phyloP scores from a whole-genome alignment of 805 yeast genomes.

The Diddensiella caesifluorescens region DNA sequence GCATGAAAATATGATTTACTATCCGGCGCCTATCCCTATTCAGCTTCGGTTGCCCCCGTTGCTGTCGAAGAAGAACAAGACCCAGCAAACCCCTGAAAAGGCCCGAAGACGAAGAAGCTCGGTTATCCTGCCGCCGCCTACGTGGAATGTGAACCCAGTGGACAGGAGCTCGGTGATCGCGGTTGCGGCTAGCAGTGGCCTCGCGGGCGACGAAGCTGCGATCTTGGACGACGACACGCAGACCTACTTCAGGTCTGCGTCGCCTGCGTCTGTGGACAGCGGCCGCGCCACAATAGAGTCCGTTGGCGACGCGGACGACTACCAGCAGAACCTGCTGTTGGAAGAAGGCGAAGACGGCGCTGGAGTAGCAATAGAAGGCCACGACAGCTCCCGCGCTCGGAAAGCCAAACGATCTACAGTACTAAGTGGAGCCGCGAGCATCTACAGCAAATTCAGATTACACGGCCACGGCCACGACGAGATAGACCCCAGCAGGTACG shows the following conservation, averaged over 20 bases:
- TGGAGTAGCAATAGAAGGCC: no score
- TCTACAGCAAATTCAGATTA: not conserved
- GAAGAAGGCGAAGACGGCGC: slow-evolving; percentile 10
- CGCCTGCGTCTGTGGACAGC: slow-evolving; percentile 24
- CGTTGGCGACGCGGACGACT: slow-evolving; percentile 27
- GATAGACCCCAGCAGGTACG: not conserved
- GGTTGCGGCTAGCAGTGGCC: slow-evolving; percentile 1
- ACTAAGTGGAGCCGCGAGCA: slow-evolving; percentile 1
- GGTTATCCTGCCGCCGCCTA: slow-evolving; percentile 6
- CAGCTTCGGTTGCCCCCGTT: slow-evolving; percentile 33
- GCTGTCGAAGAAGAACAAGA: slow-evolving; percentile 21
- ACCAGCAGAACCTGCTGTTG: slow-evolving; percentile 15
- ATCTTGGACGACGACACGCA: not conserved
- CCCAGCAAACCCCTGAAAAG: not conserved
- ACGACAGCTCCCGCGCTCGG: not conserved
- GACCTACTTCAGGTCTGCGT: slow-evolving; percentile 11
- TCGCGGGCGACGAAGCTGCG: not conserved
- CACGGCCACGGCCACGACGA: not conserved
- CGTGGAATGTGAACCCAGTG: slow-evolving; percentile 11
- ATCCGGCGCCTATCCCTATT: slow-evolving; percentile 36
- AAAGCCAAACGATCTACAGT: slow-evolving; percentile 1
- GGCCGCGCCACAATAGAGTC: slow-evolving; percentile 30
- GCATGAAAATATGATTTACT: slow-evolving; percentile 17
- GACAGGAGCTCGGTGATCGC: slow-evolving; percentile 6
- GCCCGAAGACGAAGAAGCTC: slow-evolving; percentile 8